Percentiles rank a stretch among this genome's conserved stretches.
phyloP scores from a whole-genome alignment of 1,284 basidiomycete species.

The Acaromyces ingoldii region DNA sequence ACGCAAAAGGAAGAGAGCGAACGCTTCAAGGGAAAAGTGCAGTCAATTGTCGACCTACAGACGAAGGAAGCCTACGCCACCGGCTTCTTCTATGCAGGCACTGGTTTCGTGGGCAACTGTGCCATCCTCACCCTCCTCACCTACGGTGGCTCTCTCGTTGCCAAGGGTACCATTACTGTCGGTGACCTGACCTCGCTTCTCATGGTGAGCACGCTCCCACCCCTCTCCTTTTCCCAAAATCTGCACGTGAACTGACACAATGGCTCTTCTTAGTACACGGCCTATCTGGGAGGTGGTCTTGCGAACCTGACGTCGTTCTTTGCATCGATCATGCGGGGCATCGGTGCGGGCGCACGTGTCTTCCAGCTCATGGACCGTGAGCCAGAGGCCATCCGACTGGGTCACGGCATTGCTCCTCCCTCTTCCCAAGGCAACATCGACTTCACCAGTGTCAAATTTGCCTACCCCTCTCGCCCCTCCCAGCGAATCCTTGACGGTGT shows the following conservation, averaged over 20 bases:
- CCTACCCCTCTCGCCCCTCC: constrained; percentile 51
- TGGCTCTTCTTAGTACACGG: too few relatives aligned
- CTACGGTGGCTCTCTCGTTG: constrained; percentile 89
- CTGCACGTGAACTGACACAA: too few relatives aligned
- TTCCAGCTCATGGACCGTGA: constrained; percentile 80
- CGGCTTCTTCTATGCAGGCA: constrained; percentile 80
- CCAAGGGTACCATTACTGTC: constrained; percentile 70
- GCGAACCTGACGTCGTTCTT: constrained; percentile 54
- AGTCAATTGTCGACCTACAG: constrained; percentile 68
- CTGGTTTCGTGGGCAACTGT: constrained; percentile 90
- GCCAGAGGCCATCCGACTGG: constrained; percentile 39
- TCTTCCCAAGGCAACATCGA: constrained; percentile 35
- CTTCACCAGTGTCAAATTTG: constrained; percentile 53
- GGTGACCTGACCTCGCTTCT: constrained; percentile 63
- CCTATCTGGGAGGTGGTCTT: constrained; percentile 68
- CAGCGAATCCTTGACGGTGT: constrained; percentile 51
- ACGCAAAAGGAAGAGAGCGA: constrained; percentile 65
- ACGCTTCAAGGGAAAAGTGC: constrained; percentile 59
- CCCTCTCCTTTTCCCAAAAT: too few relatives aligned
- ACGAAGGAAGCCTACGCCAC: constrained; percentile 83
- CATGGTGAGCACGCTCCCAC: too few relatives aligned
- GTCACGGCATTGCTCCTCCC: constrained; percentile 19
- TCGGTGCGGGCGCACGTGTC: constrained; percentile 86
- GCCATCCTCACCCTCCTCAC: constrained; percentile 82
- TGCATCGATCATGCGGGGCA: constrained; percentile 60